phyloP scores from a whole-genome alignment of 192 early-diverging fungal species.

The Coemansia sp. region DNA sequence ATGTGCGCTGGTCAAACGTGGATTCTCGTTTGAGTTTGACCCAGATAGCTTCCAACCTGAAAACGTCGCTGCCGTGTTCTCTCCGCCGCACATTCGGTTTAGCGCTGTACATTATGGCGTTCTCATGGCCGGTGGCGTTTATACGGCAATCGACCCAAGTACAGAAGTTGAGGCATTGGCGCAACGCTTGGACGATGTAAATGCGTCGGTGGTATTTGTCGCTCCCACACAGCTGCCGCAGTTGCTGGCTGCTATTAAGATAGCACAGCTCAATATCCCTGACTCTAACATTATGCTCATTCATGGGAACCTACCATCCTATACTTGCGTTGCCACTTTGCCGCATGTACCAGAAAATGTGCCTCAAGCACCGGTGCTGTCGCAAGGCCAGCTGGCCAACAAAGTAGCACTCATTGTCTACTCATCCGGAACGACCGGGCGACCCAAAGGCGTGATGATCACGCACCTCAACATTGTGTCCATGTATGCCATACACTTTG shows the following conservation, averaged over 20 bases:
- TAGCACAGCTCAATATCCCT: not conserved
- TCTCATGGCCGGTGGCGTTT: slow-evolving; percentile 33
- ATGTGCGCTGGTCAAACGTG: not conserved
- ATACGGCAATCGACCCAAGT: slow-evolving; percentile 15
- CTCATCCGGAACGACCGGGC: slow-evolving; percentile 44
- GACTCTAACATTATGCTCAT: slow-evolving; percentile 2
- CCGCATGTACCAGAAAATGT: too few relatives aligned
- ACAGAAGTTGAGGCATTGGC: slow-evolving; percentile 1
- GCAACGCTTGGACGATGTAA: slow-evolving; percentile 8
- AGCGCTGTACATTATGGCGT: slow-evolving; percentile 26
- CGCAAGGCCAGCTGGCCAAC: slow-evolving; percentile 1
- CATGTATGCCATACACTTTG: slow-evolving; percentile 7
- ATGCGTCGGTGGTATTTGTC: slow-evolving; percentile 19
- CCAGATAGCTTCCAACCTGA: not conserved
- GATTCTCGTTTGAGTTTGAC: slow-evolving; percentile 9
- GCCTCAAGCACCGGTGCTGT: not conserved
- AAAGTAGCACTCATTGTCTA: slow-evolving; percentile 29
- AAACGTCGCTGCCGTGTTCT: slow-evolving; percentile 12
- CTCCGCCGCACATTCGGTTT: slow-evolving; percentile 12
- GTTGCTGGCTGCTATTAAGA: slow-evolving; percentile 5
- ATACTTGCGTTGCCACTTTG: too few relatives aligned
- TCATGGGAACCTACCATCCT: not conserved
- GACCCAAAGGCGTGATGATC: slow-evolving; percentile 40
- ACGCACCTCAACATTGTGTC: slow-evolving; percentile 40
- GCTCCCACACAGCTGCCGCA: slow-evolving; percentile 16